Conservation (phyloP, 345 rosid species). For the Crucihimalaya himalaica region DNA sequence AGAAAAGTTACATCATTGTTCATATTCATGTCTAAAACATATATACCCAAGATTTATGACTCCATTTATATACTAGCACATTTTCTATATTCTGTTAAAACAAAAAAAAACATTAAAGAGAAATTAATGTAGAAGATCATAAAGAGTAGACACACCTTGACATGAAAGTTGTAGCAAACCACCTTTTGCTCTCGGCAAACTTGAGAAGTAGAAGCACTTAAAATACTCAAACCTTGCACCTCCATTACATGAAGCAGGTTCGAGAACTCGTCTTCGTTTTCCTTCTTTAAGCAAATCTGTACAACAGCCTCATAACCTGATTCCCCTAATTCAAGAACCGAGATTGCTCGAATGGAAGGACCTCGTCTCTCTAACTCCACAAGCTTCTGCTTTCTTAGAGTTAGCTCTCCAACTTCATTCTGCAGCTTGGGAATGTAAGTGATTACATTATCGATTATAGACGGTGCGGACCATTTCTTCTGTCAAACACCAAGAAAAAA, state of each 20-base stretch:
- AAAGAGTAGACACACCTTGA: constrained; percentile 30
- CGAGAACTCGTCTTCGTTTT: constrained; percentile 27
- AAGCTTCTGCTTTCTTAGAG: constrained; percentile 22
- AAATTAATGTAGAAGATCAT: not conserved
- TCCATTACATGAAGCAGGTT: constrained; percentile 36
- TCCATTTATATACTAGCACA: not conserved
- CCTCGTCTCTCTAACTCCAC: constrained; percentile 1
- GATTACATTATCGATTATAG: constrained; percentile 34
- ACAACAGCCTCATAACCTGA: constrained; percentile 35
- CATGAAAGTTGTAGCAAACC: constrained; percentile 36
- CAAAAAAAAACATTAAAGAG: constrained; percentile 6
- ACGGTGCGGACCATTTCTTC: constrained; percentile 44
- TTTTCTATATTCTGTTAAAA: not conserved
- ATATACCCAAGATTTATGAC: not conserved
- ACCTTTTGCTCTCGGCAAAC: constrained; percentile 27
- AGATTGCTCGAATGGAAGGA: constrained; percentile 23
- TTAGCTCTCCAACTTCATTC: constrained; percentile 29
- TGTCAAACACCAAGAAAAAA: not conserved
- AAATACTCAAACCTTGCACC: constrained; percentile 29
- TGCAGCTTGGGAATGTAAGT: constrained; percentile 38
- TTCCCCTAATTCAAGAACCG: constrained; percentile 30
- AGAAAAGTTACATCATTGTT: not conserved
- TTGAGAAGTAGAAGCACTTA: constrained; percentile 38
- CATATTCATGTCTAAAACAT: constrained; percentile 17
- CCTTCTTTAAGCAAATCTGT: constrained; percentile 26